Percentiles rank a stretch among this genome's conserved stretches.
Conservation (phyloP, 257 asterid genomes). For the Jacaranda copaia region DNA sequence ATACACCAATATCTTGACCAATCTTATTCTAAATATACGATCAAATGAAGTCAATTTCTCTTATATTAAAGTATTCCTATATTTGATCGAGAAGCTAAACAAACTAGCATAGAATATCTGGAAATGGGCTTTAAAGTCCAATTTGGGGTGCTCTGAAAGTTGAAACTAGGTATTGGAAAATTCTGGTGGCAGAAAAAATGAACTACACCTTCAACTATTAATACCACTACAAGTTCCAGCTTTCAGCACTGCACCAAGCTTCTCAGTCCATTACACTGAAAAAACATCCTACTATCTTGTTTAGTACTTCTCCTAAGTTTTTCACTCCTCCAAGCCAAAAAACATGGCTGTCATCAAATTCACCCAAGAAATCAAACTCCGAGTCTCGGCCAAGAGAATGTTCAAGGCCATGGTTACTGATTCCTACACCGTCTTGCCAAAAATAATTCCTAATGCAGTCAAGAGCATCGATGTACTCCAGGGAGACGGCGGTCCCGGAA, state of each 20-base stretch:
- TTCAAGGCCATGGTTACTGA: conserved; percentile 18
- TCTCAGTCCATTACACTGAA: background rate
- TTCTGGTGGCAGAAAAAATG: background rate
- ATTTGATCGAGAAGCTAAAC: too few species aligned
- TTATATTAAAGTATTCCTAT: too few species aligned
- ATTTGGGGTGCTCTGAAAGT: background rate
- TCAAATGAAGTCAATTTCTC: too few species aligned
- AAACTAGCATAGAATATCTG: too few species aligned
- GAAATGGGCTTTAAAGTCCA: too few species aligned
- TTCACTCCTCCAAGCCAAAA: background rate
- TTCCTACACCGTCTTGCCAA: conserved; percentile 6
- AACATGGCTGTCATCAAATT: background rate
- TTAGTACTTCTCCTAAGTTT: too few species aligned
- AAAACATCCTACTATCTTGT: background rate
- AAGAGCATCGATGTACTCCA: conserved; percentile 34
- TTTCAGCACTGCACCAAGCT: background rate
- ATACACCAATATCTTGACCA: too few species aligned
- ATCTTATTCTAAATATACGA: too few species aligned
- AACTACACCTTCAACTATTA: background rate
- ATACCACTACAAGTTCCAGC: background rate
- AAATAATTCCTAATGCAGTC: conserved; percentile 23
- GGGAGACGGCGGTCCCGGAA: conserved; percentile 37
- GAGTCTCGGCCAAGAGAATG: conserved; percentile 1
- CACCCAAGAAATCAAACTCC: background rate
- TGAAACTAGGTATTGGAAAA: background rate